Evolutionary conservation across 805 yeast species (phyloP).

Genomic region (Starmerella riodocensis): DNA sequence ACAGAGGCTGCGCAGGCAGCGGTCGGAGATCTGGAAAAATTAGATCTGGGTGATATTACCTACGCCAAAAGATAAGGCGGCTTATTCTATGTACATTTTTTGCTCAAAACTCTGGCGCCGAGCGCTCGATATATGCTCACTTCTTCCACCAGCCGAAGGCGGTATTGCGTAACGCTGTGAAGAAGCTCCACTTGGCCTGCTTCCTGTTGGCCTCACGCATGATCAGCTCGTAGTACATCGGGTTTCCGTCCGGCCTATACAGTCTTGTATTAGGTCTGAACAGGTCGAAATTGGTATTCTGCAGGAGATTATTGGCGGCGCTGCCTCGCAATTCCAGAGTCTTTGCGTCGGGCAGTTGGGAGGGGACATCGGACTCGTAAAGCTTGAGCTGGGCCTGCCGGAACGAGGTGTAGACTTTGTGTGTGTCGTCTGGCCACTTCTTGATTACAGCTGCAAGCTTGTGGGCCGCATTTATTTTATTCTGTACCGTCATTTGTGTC

Average conservation of each 20-base stretch:
- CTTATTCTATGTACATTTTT: not conserved
- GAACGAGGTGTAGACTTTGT: slow-evolving; percentile 37
- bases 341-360: slow-evolving; percentile 21
- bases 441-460: slow-evolving; percentile 19
- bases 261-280: slow-evolving; percentile 38
- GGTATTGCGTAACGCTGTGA: slow-evolving; percentile 59
- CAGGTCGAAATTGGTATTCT: slow-evolving; percentile 15
- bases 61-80: slow-evolving; percentile 19
- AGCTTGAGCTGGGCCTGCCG: slow-evolving; percentile 35
- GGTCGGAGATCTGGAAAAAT: not conserved
- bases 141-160: slow-evolving; percentile 42
- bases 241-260: slow-evolving; percentile 71
- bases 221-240: slow-evolving; percentile 60
- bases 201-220: slow-evolving; percentile 48
- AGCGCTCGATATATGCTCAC: slow-evolving; percentile 2
- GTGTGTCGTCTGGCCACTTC: slow-evolving; percentile 32
- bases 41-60: slow-evolving; percentile 8
- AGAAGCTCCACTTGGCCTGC: slow-evolving; percentile 47
- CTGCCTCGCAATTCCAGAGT: slow-evolving; percentile 20
- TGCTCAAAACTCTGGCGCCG: no score
- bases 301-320: slow-evolving; percentile 19
- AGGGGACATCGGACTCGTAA: slow-evolving; percentile 24
- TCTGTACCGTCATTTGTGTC: slow-evolving; percentile 19
- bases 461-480: slow-evolving; percentile 18
- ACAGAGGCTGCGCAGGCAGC: slow-evolving; percentile 15